Base-by-base conservation (phyloP, 495 filamentous ascomycete genomes). In the Parachaetomium inaequale region DNA sequence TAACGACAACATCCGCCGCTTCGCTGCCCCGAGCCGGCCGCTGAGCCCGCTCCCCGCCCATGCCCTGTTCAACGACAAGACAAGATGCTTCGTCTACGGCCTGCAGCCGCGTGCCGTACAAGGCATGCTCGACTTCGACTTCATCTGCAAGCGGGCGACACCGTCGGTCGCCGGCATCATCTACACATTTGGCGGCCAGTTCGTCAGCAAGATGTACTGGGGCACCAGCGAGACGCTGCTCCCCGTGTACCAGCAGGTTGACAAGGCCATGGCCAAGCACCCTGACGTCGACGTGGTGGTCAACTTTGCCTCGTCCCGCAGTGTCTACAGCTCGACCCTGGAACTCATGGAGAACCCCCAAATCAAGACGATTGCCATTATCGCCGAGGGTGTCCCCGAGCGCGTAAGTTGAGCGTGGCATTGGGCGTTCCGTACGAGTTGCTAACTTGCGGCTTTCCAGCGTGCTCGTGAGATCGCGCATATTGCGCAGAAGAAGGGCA, bases 201-300 rank as follows among this genome's bases (percentile, higher is more conserved):
- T 98, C 87, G 95, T 98, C 68, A 96, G 92, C 85, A 98, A 98
- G 87, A 98, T 98, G 94, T 96, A 98, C 87, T 98, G 94, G 94
- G 94, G 94, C 71, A 98, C 94, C 65, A 97, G 93, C 79, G 94
- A 98, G 84, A 98, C 94, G 49, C 88, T 98, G 40, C 89, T 98
- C 57, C 95, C 95, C 56, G 94, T 98, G 73, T 98, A 98, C 84
- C 93, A 98, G 81, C 86, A 90, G 66, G 91, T 93, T 36, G 80
- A 85, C 70, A 96, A 97, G 83, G 94, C 94, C 63, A 87, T 97
- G 74, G 88, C 88, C 75, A 98, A 98, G 86, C 94, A 98, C 85
- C 86, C 83, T 59, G 94, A 98, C 67, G 94, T 98, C 58, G 94
- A 98, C 75, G 92, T 90, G 34, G 88, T 98, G 60, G 94, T 98